Conservation (phyloP, 164 flowering plant genomes). For the Annona squamosa region DNA sequence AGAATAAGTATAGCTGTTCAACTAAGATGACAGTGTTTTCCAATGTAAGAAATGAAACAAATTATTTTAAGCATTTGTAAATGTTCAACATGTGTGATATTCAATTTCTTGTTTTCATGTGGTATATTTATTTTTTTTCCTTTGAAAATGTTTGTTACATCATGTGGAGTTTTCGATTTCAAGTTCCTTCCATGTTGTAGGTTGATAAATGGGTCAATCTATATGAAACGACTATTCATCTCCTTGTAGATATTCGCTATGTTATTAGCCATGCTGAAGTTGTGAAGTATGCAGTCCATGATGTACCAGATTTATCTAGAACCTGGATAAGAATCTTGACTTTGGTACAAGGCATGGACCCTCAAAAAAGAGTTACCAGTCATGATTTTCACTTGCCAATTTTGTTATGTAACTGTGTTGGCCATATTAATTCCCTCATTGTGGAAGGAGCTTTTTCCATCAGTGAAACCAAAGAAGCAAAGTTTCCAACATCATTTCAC, state of each 20-base stretch:
- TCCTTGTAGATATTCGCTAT: constrained; percentile 70
- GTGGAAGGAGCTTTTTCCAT: constrained; percentile 64
- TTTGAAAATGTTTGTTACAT: neutral
- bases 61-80: too few species aligned
- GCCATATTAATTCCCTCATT: constrained; percentile 54
- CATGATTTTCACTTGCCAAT: constrained; percentile 55
- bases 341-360: constrained; percentile 85
- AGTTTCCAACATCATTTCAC: constrained; percentile 8
- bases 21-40: too few species aligned
- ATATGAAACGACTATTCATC: constrained; percentile 51
- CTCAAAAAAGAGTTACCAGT: constrained; percentile 77
- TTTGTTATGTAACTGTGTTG: constrained; percentile 47
- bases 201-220: constrained; percentile 48
- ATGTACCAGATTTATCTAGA: constrained; percentile 45
- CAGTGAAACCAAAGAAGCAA: constrained; percentile 24
- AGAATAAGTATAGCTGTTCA: too few species aligned
- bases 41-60: too few species aligned
- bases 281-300: constrained; percentile 41
- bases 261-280: constrained; percentile 76
- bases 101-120: too few species aligned
- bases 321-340: constrained; percentile 68
- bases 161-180: neutral
- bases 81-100: too few species aligned
- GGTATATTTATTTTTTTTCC: too few species aligned
- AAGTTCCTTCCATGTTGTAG: constrained; percentile 33